Percentiles rank a stretch among this genome's conserved stretches.
Conservation (phyloP, 345 rosid species). For the Bruguiera parviflora region DNA sequence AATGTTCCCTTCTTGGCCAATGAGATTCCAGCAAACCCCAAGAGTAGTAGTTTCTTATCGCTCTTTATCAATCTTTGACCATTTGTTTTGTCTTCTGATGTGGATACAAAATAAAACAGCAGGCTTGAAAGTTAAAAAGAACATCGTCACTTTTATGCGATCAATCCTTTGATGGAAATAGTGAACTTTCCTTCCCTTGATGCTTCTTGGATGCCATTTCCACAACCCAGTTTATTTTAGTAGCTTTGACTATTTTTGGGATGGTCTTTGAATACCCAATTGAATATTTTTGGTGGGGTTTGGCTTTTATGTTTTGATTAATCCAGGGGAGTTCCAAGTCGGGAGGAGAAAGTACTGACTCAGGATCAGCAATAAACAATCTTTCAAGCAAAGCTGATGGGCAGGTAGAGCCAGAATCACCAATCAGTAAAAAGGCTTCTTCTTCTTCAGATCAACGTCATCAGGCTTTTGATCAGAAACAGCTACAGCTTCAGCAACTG, state of each 20-base stretch:
- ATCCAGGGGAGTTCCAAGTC: constrained; percentile 85
- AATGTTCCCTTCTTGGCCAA: constrained; percentile 99
- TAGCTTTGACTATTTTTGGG: constrained; percentile 10
- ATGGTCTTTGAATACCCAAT: constrained; percentile 8
- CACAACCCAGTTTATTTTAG: neutral
- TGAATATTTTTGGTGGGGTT: constrained; percentile 18
- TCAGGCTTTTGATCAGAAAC: constrained; percentile 41
- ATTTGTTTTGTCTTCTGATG: constrained; percentile 29
- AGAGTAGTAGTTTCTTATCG: constrained; percentile 48
- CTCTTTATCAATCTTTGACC: constrained; percentile 54
- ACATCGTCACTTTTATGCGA: neutral
- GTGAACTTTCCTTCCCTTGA: constrained; percentile 5
- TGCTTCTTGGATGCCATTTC: constrained; percentile 13
- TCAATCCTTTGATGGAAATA: too few relatives aligned
- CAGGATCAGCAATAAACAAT: constrained; percentile 80
- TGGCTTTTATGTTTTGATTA: constrained; percentile 12
- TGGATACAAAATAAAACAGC: neutral
- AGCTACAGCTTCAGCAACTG: constrained; percentile 35
- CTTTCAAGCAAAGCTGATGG: constrained; percentile 68
- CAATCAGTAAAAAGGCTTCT: constrained; percentile 57
- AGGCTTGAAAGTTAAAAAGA: constrained; percentile 3
- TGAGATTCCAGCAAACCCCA: constrained; percentile 89
- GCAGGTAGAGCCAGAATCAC: constrained; percentile 70
- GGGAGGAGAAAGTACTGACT: constrained; percentile 74
- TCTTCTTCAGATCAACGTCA: constrained; percentile 35